phyloP scores from a whole-genome alignment of 1,139 yeast genomes.

The Scheffersomyces illinoinensis region DNA sequence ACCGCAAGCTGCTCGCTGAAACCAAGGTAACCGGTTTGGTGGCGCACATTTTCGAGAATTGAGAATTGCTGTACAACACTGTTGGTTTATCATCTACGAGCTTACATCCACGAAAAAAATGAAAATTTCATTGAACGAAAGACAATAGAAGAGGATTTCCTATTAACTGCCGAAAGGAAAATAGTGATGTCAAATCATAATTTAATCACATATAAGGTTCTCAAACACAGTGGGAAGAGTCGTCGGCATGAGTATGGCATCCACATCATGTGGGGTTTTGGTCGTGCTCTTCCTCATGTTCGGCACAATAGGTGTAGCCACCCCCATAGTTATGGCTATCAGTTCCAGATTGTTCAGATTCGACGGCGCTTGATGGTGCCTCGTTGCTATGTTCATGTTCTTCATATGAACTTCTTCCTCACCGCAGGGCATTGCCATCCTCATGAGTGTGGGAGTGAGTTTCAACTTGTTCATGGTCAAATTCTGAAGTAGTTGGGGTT shows the following conservation, averaged over 20 bases:
- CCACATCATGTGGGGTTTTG: background rate
- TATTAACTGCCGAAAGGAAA: background rate
- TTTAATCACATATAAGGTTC: too few species aligned
- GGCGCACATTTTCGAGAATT: background rate
- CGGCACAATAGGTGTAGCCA: too few species aligned
- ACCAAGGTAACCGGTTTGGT: background rate
- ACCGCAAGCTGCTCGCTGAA: background rate
- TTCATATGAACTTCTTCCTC: background rate
- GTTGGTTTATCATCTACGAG: background rate
- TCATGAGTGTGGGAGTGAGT: background rate
- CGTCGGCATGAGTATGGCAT: background rate
- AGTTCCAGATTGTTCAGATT: too few species aligned
- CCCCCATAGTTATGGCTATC: too few species aligned
- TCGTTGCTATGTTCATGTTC: background rate
- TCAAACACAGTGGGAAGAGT: background rate
- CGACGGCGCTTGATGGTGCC: too few species aligned
- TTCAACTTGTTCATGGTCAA: background rate
- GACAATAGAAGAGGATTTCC: background rate
- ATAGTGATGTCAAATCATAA: background rate
- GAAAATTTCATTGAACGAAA: background rate
- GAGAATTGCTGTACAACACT: background rate
- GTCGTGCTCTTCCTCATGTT: background rate
- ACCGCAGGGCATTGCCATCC: background rate
- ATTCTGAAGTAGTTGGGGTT: background rate
- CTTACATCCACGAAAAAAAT: too few species aligned